Percentiles rank a stretch among this genome's conserved stretches.
These are phyloP conservation scores for Neolentinus lepideus DNA, from an alignment of 1,284 basidiomycete species.

Conservation along the genomic window DNA sequence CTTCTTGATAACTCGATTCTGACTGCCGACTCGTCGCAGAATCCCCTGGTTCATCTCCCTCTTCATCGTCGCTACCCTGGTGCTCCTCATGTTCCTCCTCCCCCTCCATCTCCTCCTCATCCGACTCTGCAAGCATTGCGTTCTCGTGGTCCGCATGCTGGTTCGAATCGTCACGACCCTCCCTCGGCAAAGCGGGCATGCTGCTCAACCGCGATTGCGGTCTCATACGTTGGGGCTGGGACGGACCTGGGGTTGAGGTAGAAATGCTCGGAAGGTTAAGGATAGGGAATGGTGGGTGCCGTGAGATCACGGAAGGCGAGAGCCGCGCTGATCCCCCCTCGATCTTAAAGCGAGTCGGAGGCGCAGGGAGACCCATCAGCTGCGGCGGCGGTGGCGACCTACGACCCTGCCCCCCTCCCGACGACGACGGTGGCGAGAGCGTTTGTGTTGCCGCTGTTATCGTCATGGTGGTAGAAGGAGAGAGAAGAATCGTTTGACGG, in stretches of 20 bases:
- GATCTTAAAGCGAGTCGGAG: neutral
- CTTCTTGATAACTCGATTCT: neutral
- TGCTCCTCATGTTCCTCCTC: slow-evolving; percentile 19
- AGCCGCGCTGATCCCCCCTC: neutral
- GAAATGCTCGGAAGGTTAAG: neutral
- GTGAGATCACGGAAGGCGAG: neutral
- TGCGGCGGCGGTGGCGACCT: neutral
- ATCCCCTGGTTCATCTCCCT: slow-evolving; percentile 16
- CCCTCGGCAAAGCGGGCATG: slow-evolving; percentile 15
- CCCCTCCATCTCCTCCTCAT: slow-evolving; percentile 28
- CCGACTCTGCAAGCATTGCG: slow-evolving; percentile 27
- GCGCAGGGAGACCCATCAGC: neutral
- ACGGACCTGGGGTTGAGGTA: neutral
- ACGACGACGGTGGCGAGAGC: neutral
- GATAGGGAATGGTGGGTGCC: slow-evolving; percentile 1
- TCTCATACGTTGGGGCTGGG: neutral
- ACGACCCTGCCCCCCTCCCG: neutral
- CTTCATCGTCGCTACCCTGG: slow-evolving; percentile 8
- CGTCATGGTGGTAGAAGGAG: neutral
- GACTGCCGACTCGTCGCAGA: slow-evolving; percentile 6
- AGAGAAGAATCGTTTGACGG: neutral
- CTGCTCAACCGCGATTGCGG: slow-evolving; percentile 1
- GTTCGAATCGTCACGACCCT: slow-evolving; percentile 29
- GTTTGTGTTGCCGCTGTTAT: neutral
- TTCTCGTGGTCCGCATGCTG: slow-evolving; percentile 31